Evolutionary conservation across 139 green algal species (phyloP).

Genomic region (Micromonas commoda): DNA sequence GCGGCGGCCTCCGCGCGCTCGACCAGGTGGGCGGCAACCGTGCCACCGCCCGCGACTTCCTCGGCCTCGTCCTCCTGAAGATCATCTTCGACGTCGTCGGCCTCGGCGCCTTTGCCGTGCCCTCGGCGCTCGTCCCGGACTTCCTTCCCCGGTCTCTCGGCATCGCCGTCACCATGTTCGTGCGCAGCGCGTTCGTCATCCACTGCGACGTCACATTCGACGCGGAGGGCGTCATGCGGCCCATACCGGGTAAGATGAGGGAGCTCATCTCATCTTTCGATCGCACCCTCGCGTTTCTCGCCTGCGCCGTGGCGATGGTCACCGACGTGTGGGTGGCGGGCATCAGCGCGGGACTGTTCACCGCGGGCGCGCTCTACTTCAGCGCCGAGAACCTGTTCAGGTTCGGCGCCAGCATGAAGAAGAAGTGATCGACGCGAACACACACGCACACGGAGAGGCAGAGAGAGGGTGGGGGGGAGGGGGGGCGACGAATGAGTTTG

Average conservation of each 20-base stretch:
- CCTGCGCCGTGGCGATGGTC: not conserved
- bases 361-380: not conserved
- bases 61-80: not conserved
- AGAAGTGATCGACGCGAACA: not conserved
- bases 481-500: too few species aligned
- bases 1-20: not conserved
- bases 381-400: not conserved
- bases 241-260: not conserved
- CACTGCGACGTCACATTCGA: not conserved
- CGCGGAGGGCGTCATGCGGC: not conserved
- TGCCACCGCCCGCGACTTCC: not conserved
- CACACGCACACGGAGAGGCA: too few species aligned
- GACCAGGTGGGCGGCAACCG: not conserved
- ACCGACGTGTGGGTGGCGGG: not conserved
- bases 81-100: not conserved
- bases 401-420: too few species aligned
- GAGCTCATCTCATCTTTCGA: not conserved
- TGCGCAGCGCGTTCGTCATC: not conserved
- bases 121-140: not conserved
- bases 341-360: not conserved
- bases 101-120: not conserved
- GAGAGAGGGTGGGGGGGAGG: too few species aligned
- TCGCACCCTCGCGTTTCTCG: not conserved
- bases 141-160: not conserved
- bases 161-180: not conserved